Conservation (phyloP, 345 rosid species). For the Syzygium aromaticum region DNA sequence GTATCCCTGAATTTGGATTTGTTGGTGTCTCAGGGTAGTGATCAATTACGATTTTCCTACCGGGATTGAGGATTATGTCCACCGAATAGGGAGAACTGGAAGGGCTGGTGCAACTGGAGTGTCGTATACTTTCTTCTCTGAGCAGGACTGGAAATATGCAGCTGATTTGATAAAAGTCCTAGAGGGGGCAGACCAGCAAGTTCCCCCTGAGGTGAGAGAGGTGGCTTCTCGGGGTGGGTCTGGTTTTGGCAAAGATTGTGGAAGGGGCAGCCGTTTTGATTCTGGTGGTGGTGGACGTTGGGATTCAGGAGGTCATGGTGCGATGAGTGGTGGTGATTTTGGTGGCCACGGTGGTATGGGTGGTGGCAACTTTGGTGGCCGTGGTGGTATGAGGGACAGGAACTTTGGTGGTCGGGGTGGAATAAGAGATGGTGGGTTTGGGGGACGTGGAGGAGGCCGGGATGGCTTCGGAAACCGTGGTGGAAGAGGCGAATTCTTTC, state of each 20-base stretch:
- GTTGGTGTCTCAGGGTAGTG: constrained; percentile 52
- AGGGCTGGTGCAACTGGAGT: constrained; percentile 98
- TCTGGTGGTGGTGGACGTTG: constrained; percentile 57
- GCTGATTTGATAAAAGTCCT: constrained; percentile 78
- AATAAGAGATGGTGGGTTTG: constrained; percentile 26
- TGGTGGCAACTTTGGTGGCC: constrained; percentile 37
- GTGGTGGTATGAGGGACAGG: constrained; percentile 35
- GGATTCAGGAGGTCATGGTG: constrained; percentile 55
- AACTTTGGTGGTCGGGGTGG: constrained; percentile 49
- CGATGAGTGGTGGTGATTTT: constrained; percentile 36
- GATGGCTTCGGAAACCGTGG: constrained; percentile 37
- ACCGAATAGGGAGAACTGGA: constrained; percentile 97
- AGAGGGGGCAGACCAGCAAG: constrained; percentile 89
- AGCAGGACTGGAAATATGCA: constrained; percentile 85
- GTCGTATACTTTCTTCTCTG: constrained; percentile 86
- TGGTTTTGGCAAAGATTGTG: constrained; percentile 58
- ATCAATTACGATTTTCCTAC: constrained; percentile 92
- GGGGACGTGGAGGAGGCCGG: constrained; percentile 37
- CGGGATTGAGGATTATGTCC: constrained; percentile 97
- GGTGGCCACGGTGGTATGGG: constrained; percentile 45
- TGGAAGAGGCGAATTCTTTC: constrained; percentile 39
- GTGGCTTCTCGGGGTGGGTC: constrained; percentile 79
- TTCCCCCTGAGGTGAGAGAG: constrained; percentile 78
- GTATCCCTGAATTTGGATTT: neutral
- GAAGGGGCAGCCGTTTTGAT: constrained; percentile 64